A percentile compares a stretch with the other conserved stretches of the same genome.
phyloP scores from a whole-genome alignment of 129 eudicot species.

The Calendula officinalis region DNA sequence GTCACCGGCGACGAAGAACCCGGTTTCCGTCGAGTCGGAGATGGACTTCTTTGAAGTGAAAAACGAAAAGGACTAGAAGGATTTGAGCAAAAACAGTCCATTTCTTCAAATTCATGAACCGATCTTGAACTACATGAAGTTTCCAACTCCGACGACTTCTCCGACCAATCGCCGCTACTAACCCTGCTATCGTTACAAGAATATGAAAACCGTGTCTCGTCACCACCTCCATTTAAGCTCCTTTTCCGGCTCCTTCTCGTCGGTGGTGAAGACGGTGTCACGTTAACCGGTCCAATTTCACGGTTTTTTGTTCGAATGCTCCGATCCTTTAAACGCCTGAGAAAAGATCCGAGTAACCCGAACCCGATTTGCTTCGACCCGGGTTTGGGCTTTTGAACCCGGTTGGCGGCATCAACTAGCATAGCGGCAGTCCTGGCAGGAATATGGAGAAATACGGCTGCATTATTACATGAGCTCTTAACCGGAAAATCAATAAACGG shows the following conservation, averaged over 20 bases:
- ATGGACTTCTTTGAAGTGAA: constrained; percentile 40
- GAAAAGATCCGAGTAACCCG: constrained; percentile 51
- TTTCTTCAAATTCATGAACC: too few species aligned
- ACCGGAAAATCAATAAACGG: constrained; percentile 52
- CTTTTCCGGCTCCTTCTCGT: neutral
- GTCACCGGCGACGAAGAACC: constrained; percentile 44
- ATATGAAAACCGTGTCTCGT: constrained; percentile 26
- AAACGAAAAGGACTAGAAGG: constrained; percentile 62
- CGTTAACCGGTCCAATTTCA: constrained; percentile 1
- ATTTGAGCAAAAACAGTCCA: too few species aligned
- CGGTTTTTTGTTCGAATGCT: constrained; percentile 28
- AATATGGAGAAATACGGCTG: constrained; percentile 37
- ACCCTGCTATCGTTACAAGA: constrained; percentile 37
- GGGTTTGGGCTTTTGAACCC: constrained; percentile 43
- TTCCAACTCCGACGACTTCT: constrained; percentile 44
- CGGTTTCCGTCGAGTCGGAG: constrained; percentile 42
- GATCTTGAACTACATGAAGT: constrained; percentile 35
- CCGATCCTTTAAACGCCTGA: constrained; percentile 35
- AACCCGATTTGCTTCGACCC: constrained; percentile 29
- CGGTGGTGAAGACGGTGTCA: neutral
- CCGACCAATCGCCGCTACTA: constrained; percentile 49
- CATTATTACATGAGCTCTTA: constrained; percentile 41
- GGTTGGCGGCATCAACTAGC: constrained; percentile 61
- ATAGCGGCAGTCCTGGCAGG: constrained; percentile 58
- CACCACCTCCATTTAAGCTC: neutral